Evolutionary conservation across 177 flowering plant genomes (phyloP).

Genomic region (Vitis hybrid): DNA sequence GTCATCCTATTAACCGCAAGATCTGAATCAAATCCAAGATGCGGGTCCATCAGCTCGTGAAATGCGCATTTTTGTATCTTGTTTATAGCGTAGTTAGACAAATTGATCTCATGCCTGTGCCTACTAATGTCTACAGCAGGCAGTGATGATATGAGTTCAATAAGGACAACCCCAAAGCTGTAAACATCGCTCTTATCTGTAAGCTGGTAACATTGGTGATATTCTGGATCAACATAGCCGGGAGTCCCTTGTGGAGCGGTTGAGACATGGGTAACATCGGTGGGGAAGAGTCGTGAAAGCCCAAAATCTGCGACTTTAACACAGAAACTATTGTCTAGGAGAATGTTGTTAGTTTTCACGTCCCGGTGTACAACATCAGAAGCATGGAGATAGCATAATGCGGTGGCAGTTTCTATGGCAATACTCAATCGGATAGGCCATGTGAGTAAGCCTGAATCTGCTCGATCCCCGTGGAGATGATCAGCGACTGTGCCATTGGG

Average conservation of each 20-base stretch:
- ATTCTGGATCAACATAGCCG: slow-evolving; percentile 85
- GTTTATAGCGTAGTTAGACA: slow-evolving; percentile 61
- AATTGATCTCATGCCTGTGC: slow-evolving; percentile 60
- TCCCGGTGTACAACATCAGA: slow-evolving; percentile 79
- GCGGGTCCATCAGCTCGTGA: slow-evolving; percentile 60
- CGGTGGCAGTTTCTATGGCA: slow-evolving; percentile 75
- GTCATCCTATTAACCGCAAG: slow-evolving; percentile 38
- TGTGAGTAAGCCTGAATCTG: slow-evolving; percentile 29
- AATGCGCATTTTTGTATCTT: slow-evolving; percentile 50
- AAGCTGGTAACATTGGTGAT: slow-evolving; percentile 73
- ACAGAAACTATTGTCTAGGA: slow-evolving; percentile 56
- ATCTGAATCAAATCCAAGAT: slow-evolving; percentile 52
- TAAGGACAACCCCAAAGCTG: slow-evolving; percentile 79
- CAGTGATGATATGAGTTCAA: slow-evolving; percentile 75
- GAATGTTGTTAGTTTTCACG: slow-evolving; percentile 80
- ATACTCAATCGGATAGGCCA: slow-evolving; percentile 73
- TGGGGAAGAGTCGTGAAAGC: slow-evolving; percentile 69
- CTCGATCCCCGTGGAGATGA: slow-evolving; percentile 61
- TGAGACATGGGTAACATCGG: slow-evolving; percentile 65
- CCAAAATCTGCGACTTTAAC: slow-evolving; percentile 96
- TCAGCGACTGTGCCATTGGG: slow-evolving; percentile 81
- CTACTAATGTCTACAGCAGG: slow-evolving; percentile 74
- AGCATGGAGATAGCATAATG: slow-evolving; percentile 74
- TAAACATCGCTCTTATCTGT: slow-evolving; percentile 80
- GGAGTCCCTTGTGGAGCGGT: slow-evolving; percentile 93